phyloP scores from a whole-genome alignment of 2,329 filamentous ascomycete genomes.

The Ascochyta koolunga region DNA sequence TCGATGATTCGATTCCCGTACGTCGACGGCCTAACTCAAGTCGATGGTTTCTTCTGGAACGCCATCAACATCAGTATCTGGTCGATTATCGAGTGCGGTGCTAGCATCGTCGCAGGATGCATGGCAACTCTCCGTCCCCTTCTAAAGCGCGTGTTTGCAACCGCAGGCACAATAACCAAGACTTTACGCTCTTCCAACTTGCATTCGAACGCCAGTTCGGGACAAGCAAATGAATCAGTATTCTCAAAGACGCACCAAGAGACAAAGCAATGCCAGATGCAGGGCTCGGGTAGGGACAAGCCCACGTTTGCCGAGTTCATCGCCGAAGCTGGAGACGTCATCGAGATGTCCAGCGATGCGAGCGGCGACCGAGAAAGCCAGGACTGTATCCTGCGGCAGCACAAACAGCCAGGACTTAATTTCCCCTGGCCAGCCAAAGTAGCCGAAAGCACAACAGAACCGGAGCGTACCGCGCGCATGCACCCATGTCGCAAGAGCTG shows the following conservation, averaged over 20 bases:
- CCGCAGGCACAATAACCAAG: constrained; percentile 7
- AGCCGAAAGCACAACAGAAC: background rate
- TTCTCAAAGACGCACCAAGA: background rate
- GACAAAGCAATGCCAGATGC: background rate
- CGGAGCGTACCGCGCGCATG: constrained; percentile 1
- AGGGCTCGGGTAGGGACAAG: background rate
- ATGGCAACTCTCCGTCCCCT: constrained; percentile 59
- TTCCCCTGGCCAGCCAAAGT: constrained; percentile 9
- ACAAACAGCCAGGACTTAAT: background rate
- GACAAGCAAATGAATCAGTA: background rate
- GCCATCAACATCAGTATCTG: constrained; percentile 55
- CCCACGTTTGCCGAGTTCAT: constrained; percentile 6
- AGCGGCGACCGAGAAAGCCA: constrained; percentile 8
- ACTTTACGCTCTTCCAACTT: constrained; percentile 5
- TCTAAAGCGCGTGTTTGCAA: constrained; percentile 35
- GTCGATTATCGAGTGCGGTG: constrained; percentile 45
- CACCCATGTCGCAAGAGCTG: constrained; percentile 6
- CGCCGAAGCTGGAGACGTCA: constrained; percentile 4
- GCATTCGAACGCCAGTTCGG: constrained; percentile 1
- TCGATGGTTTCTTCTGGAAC: constrained; percentile 54
- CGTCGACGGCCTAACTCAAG: constrained; percentile 47
- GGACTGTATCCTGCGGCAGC: constrained; percentile 3
- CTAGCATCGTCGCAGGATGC: constrained; percentile 56
- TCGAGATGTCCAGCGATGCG: constrained; percentile 10
- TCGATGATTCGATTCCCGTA: constrained; percentile 60